Evolutionary conservation across 768 basidiomycete genomes (phyloP).

Genomic region (Paxillus rubicundulus): DNA sequence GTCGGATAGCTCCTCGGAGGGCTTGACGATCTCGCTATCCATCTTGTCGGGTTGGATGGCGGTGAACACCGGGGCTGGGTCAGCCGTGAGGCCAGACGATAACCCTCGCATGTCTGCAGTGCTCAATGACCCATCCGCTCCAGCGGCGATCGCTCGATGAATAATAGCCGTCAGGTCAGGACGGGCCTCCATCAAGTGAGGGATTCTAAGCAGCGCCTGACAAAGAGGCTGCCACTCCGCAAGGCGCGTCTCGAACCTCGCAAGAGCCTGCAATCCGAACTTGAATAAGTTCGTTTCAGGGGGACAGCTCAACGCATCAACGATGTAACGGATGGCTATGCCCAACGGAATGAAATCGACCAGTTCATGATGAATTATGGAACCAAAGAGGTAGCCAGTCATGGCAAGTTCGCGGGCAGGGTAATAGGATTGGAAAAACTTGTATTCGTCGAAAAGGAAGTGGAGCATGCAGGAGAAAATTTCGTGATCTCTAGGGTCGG

Average conservation of each 20-base stretch:
- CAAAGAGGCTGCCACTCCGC: constrained; percentile 93
- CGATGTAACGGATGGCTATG: constrained; percentile 94
- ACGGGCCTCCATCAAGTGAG: constrained; percentile 79
- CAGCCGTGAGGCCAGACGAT: constrained; percentile 35
- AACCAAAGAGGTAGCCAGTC: constrained; percentile 95
- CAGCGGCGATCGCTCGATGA: constrained; percentile 62
- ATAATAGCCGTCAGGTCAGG: constrained; percentile 77
- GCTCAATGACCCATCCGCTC: constrained; percentile 40
- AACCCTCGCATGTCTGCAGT: constrained; percentile 41
- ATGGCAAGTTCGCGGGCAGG: constrained; percentile 91
- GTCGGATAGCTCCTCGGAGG: constrained; percentile 87
- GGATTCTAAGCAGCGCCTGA: constrained; percentile 82
- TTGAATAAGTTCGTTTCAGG: constrained; percentile 92
- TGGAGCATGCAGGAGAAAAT: constrained; percentile 99
- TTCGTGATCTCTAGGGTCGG: constrained; percentile 84
- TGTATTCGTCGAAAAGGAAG: constrained; percentile 99
- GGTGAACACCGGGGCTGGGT: constrained; percentile 62
- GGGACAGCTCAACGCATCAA: constrained; percentile 89
- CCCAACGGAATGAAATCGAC: constrained; percentile 93
- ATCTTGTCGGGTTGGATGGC: constrained; percentile 73
- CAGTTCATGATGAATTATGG: constrained; percentile 89
- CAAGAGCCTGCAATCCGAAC: constrained; percentile 90
- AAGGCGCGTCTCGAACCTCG: constrained; percentile 82
- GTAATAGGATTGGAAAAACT: constrained; percentile 96
- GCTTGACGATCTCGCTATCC: constrained; percentile 60